Conservation (phyloP, 2,329 filamentous ascomycete species). For the Ambrosiella xylebori region DNA sequence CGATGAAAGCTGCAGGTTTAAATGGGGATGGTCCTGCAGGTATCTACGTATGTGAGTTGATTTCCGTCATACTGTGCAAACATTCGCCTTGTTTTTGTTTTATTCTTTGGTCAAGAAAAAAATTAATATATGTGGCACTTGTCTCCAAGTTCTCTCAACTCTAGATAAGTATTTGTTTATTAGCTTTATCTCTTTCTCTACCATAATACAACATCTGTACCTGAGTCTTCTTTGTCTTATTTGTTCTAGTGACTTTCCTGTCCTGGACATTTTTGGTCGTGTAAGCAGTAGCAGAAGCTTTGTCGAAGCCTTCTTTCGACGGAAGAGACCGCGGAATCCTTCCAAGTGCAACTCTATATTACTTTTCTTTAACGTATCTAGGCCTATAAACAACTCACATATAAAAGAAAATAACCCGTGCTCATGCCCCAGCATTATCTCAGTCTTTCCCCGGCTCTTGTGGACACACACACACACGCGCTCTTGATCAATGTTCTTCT, state of each 20-base stretch:
- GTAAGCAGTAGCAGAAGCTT: not conserved
- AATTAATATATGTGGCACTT: too few relatives aligned
- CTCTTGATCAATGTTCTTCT: too few relatives aligned
- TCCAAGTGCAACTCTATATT: not conserved
- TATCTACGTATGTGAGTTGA: too few relatives aligned
- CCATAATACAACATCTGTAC: too few relatives aligned
- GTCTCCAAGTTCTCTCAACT: too few relatives aligned
- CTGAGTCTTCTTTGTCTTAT: not conserved
- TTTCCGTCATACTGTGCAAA: not conserved
- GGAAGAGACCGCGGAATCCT: not conserved
- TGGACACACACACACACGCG: too few relatives aligned
- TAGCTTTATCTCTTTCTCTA: not conserved
- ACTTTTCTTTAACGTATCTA: not conserved
- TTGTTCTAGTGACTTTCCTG: not conserved
- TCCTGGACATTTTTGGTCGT: not conserved
- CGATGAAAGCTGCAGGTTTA: too few relatives aligned
- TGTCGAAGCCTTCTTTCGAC: not conserved
- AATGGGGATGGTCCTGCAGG: too few relatives aligned
- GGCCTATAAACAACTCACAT: conserved; percentile 1
- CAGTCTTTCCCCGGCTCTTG: not conserved
- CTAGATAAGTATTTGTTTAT: too few relatives aligned
- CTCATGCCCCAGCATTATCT: not conserved
- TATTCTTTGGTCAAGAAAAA: too few relatives aligned
- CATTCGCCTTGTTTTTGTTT: not conserved
- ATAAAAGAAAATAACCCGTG: not conserved